These are phyloP conservation scores for Solanum paucissectum DNA, from an alignment of 257 asterid species.

Conservation along the genomic window DNA sequence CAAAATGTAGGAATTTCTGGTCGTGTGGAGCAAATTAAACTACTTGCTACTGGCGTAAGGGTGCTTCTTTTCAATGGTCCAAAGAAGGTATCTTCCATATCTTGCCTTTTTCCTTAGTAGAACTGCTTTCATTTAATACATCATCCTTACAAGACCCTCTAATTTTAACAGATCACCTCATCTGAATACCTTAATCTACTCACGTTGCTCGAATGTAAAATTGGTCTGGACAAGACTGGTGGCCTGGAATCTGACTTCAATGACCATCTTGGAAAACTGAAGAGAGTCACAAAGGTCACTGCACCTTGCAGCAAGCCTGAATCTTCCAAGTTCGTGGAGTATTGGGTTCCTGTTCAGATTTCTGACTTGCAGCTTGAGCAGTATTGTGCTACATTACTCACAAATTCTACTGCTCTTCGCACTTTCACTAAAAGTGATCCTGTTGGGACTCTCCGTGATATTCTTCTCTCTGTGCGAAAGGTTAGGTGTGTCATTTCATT, in stretches of 20 bases:
- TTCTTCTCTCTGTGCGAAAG: slow-evolving; percentile 63
- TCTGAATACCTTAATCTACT: slow-evolving; percentile 35
- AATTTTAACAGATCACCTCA: slow-evolving; percentile 34
- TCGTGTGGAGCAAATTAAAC: slow-evolving; percentile 30
- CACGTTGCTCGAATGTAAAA: slow-evolving; percentile 35
- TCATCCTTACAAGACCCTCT: neutral
- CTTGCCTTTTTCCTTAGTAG: neutral
- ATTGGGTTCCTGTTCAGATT: slow-evolving; percentile 78
- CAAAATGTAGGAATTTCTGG: slow-evolving; percentile 20
- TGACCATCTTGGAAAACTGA: slow-evolving; percentile 38
- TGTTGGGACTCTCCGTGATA: slow-evolving; percentile 55
- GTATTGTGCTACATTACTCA: slow-evolving; percentile 64
- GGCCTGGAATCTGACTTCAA: slow-evolving; percentile 26
- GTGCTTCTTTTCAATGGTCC: slow-evolving; percentile 45
- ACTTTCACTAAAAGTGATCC: slow-evolving; percentile 44
- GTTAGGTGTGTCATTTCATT: slow-evolving; percentile 26
- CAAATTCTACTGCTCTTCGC: slow-evolving; percentile 37
- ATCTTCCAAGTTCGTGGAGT: slow-evolving; percentile 59
- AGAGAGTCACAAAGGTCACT: slow-evolving; percentile 26
- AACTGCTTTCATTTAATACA: neutral
- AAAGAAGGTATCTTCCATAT: slow-evolving; percentile 27
- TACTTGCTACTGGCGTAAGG: slow-evolving; percentile 29
- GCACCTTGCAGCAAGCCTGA: slow-evolving; percentile 28
- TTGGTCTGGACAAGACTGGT: slow-evolving; percentile 28
- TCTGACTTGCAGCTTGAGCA: slow-evolving; percentile 82